phyloP scores from a whole-genome alignment of 1,284 basidiomycete genomes.

The Cryptococcus wingfieldii region DNA sequence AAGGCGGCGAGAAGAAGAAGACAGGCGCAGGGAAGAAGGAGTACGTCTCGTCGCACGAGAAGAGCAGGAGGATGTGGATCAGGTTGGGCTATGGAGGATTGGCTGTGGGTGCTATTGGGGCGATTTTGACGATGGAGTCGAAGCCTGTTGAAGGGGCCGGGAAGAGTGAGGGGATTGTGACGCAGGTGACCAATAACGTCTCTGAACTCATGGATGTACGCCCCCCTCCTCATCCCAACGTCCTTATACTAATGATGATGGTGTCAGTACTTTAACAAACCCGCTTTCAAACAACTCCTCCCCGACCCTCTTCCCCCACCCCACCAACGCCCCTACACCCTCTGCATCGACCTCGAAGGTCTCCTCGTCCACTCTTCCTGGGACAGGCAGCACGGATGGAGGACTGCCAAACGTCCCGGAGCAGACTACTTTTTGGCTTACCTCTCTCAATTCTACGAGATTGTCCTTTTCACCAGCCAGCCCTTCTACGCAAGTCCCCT shows the following conservation, averaged over 20 bases:
- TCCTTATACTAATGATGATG: neutral
- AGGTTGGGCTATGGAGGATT: constrained; percentile 53
- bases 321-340: constrained; percentile 84
- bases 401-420: constrained; percentile 89
- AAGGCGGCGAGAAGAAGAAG: constrained; percentile 29
- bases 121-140: constrained; percentile 45
- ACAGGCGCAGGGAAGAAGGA: constrained; percentile 42
- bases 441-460: constrained; percentile 94
- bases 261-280: constrained; percentile 79
- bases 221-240: constrained; percentile 10
- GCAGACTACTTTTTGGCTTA: constrained; percentile 97
- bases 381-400: constrained; percentile 86
- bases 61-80: constrained; percentile 57
- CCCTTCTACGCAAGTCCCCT: constrained; percentile 69
- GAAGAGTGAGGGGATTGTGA: constrained; percentile 8
- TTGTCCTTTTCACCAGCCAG: constrained; percentile 92
- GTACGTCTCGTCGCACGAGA: constrained; percentile 63
- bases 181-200: constrained; percentile 31
- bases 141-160: neutral
- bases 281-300: constrained; percentile 84
- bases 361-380: constrained; percentile 86
- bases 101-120: constrained; percentile 55
- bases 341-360: constrained; percentile 88
- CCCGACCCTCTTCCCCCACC: constrained; percentile 81
- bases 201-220: constrained; percentile 34